These are phyloP conservation scores for Salicornia ramosissima DNA, from an alignment of 148 eudicot species.

Conservation along the genomic window DNA sequence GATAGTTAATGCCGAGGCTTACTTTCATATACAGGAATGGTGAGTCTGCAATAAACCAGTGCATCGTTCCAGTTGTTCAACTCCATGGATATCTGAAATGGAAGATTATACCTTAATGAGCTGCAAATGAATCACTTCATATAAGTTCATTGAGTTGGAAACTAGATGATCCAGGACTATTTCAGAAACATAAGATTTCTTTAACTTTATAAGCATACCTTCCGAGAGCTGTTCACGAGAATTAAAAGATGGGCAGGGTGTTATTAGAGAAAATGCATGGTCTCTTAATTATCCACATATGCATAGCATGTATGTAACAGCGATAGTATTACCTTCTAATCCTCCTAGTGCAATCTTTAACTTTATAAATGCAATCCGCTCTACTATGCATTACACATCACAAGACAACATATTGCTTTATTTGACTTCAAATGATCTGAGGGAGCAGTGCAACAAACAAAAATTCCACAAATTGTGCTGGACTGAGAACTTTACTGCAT, in stretches of 20 bases:
- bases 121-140: background rate
- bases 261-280: background rate
- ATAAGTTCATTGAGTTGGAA: background rate
- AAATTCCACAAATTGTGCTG: background rate
- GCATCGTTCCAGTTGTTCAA: slow-evolving; percentile 72
- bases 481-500: background rate
- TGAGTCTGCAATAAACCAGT: slow-evolving; percentile 56
- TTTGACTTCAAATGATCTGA: background rate
- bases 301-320: background rate
- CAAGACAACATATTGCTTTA: background rate
- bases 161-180: background rate
- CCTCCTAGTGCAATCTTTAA: background rate
- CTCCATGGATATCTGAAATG: slow-evolving; percentile 69
- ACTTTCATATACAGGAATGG: slow-evolving; percentile 85
- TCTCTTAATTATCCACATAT: background rate
- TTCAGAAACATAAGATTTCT: background rate
- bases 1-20: slow-evolving; percentile 21
- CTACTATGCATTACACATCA: background rate
- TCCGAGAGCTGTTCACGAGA: background rate
- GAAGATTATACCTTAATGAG: slow-evolving; percentile 9
- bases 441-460: background rate
- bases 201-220: background rate
- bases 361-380: background rate
- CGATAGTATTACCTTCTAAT: background rate
- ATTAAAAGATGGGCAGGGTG: background rate